These are phyloP conservation scores for Exophiala alcalophila DNA, from an alignment of 2,329 filamentous ascomycete genomes.

Conservation along the genomic window DNA sequence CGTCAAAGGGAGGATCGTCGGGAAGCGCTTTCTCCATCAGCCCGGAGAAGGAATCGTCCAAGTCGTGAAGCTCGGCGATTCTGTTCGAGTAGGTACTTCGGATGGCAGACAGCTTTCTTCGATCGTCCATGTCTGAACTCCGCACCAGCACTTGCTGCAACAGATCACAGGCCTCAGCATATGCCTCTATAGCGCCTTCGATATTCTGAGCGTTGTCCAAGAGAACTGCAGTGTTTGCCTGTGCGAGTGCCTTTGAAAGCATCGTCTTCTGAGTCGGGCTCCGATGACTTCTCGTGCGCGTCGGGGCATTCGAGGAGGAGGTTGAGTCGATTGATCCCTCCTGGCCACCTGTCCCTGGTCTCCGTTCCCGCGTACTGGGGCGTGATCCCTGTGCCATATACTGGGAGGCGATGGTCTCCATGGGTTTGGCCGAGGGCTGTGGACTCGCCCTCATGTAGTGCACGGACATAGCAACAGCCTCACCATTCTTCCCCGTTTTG, in stretches of 20 bases:
- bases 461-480: conserved; percentile 26
- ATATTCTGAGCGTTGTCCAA: conserved; percentile 96
- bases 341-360: conserved; percentile 4
- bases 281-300: conserved; percentile 38
- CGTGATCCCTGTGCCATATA: conserved; percentile 12
- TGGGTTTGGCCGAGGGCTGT: conserved; percentile 2
- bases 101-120: conserved; percentile 87
- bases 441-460: conserved; percentile 23
- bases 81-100: conserved; percentile 85
- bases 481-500: conserved; percentile 23
- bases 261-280: conserved; percentile 84
- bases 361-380: conserved; percentile 13
- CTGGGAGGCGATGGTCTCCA: conserved; percentile 17
- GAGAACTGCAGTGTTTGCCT: conserved; percentile 92
- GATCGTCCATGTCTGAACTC: conserved; percentile 81
- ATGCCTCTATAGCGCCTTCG: conserved; percentile 84
- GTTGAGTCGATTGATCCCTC: conserved; percentile 6
- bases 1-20: conserved; percentile 62
- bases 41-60: conserved; percentile 53
- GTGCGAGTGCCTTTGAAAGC: conserved; percentile 91
- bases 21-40: conserved; percentile 72
- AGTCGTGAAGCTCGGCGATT: conserved; percentile 78
- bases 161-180: conserved; percentile 83
- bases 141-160: conserved; percentile 82
- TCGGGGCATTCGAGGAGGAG: conserved; percentile 10